phyloP scores from a whole-genome alignment of 805 yeast genomes.

The Yamadazyma philogaea region DNA sequence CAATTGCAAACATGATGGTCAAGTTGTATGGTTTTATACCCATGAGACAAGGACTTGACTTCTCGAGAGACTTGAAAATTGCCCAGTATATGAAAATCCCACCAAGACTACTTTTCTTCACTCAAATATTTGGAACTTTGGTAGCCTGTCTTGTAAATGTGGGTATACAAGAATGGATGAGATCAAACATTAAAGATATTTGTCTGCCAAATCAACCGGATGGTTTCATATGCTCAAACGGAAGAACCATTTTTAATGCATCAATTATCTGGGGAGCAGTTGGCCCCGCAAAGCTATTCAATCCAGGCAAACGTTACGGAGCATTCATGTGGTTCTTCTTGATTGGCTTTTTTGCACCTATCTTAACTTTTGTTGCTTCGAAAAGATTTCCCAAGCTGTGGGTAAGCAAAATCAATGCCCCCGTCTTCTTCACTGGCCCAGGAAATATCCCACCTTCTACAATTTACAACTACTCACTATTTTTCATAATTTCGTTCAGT shows the following conservation, averaged over 20 bases:
- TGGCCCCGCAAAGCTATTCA: slow-evolving; percentile 14
- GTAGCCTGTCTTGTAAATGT: slow-evolving; percentile 22
- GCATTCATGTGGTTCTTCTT: slow-evolving; percentile 34
- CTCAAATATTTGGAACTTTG: slow-evolving; percentile 1
- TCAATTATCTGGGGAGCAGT: slow-evolving; percentile 41
- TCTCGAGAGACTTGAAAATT: slow-evolving; percentile 44
- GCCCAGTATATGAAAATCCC: slow-evolving; percentile 42
- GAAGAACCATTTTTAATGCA: slow-evolving; percentile 37
- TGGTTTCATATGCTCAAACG: slow-evolving; percentile 38
- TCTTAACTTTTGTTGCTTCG: slow-evolving; percentile 33
- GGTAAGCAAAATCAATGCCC: slow-evolving; percentile 3
- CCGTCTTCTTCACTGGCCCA: slow-evolving; percentile 39
- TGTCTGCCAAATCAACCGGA: slow-evolving; percentile 25
- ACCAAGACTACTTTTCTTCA: slow-evolving; percentile 30
- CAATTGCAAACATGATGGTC: slow-evolving; percentile 43
- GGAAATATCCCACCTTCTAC: slow-evolving; percentile 71
- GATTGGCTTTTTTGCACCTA: slow-evolving; percentile 32
- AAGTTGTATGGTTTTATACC: slow-evolving; percentile 46
- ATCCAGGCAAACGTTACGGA: slow-evolving; percentile 15
- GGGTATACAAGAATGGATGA: slow-evolving; percentile 24
- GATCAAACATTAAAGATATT: slow-evolving; percentile 28
- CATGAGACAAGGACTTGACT: slow-evolving; percentile 41
- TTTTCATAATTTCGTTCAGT: slow-evolving; percentile 27
- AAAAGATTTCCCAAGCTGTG: slow-evolving; percentile 34
- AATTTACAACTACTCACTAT: slow-evolving; percentile 53